A percentile compares a stretch with the other conserved stretches of the same genome.
Evolutionary conservation across 352 stramenopile genomes (phyloP).

Genomic region (Pythium plurisporium): DNA sequence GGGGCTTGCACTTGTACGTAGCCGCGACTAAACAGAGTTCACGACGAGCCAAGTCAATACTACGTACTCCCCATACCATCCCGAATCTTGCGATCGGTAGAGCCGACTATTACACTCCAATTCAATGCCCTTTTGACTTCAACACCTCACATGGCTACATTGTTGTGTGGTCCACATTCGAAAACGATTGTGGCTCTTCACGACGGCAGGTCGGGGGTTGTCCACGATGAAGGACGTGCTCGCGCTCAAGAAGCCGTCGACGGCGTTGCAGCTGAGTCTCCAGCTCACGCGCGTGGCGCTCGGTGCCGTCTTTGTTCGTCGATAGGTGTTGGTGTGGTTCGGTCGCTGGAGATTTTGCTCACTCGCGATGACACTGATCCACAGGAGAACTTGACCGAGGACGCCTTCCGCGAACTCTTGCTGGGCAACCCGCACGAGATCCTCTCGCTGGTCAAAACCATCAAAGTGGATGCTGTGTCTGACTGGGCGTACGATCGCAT

Average conservation of each 20-base stretch:
- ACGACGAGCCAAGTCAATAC: neutral
- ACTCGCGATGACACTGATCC: neutral
- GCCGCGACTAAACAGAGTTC: slow-evolving; percentile 60
- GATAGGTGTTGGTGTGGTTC: too few species aligned
- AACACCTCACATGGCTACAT: slow-evolving; percentile 6
- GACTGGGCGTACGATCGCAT: slow-evolving; percentile 40
- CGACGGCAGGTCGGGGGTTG: neutral
- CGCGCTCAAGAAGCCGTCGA: slow-evolving; percentile 42
- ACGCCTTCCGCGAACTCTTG: slow-evolving; percentile 42
- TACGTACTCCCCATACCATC: neutral
- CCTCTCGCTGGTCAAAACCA: slow-evolving; percentile 21
- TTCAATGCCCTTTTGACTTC: neutral
- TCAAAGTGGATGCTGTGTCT: slow-evolving; percentile 28
- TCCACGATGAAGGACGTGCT: slow-evolving; percentile 45
- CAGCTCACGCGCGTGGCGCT: slow-evolving; percentile 26
- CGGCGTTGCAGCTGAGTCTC: slow-evolving; percentile 44
- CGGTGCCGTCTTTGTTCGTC: slow-evolving; percentile 5
- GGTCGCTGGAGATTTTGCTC: too few species aligned
- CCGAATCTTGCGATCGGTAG: neutral
- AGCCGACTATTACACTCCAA: too few species aligned
- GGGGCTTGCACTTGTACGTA: slow-evolving; percentile 63
- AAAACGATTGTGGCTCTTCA: neutral
- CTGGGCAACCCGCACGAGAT: slow-evolving; percentile 39
- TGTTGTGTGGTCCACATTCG: slow-evolving; percentile 13
- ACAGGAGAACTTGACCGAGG: slow-evolving; percentile 26